Evolutionary conservation across 768 basidiomycete genomes (phyloP), one percentile per base, ranked within the genome.

Genomic region (Auriscalpium orientale): DNA sequence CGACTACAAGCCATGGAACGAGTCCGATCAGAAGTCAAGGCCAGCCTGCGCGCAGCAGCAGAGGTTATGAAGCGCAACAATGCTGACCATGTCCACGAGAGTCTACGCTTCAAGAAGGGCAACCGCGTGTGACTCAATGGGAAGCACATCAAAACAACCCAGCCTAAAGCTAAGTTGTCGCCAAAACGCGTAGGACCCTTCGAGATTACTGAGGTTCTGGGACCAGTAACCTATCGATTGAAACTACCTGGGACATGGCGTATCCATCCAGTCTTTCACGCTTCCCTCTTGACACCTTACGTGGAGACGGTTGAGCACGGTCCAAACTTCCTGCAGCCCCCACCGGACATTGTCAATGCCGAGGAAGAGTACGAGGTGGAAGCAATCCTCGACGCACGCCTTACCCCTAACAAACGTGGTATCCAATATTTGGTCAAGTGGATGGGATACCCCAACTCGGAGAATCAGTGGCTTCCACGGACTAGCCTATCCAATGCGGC

Each of bases 191-290:
- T 50, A 20, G 56, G 62, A 11, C 62, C 56, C 3, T 63, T 57
- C 35, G 35, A 37, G 20, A 51, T 63, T 22, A 55, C 36, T 22
- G 49, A 61, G 40, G 53, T 50, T 20, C 16, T 58, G 8, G 38
- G 20, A 3, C 15, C 21, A 13, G 34, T 57, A 10, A 49, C 49
- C 15, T 62, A 55, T 46, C 9, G 44, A 8, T 53, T 64, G 1
- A 21, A 46, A 33, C 50, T 62, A 11, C 61, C 61, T 7, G 21
- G 13, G 13, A 37, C 40, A 4, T 53, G 47, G 56, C 43, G 47
- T 33, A 62, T 62, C 46, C 61, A 62, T 38, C 28, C 44, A n/a
- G 53, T 59, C 9, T 56, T 62, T 49, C 52, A 62, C 35, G 53
- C 37, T 21, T 38, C 46, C 5, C 51, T 58, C 5, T 51, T 62